These are phyloP conservation scores for Cenococcum geophilum DNA, from an alignment of 495 filamentous ascomycete species.

Conservation along the genomic window DNA sequence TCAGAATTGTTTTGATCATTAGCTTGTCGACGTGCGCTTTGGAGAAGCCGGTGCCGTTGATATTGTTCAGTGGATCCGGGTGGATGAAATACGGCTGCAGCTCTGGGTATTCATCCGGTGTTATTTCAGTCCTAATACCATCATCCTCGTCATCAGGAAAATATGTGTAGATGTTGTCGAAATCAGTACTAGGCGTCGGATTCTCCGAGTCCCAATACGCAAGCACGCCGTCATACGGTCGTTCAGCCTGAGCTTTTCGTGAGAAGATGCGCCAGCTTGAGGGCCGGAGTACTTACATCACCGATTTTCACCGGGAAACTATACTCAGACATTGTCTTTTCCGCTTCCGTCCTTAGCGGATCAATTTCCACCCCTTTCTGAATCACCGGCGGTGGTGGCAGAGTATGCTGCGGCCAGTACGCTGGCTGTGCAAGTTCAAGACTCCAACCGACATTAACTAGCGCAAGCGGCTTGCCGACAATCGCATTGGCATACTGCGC, in stretches of 20 bases:
- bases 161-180: too few species aligned
- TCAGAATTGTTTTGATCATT: slow-evolving; percentile 22
- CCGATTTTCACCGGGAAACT: slow-evolving; percentile 17
- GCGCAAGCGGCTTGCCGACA: slow-evolving; percentile 19
- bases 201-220: too few species aligned
- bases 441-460: slow-evolving; percentile 17
- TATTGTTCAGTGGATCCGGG: neutral
- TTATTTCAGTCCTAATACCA: too few species aligned
- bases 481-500: slow-evolving; percentile 1
- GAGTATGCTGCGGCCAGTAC: neutral
- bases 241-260: too few species aligned
- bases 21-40: slow-evolving; percentile 2
- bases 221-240: too few species aligned
- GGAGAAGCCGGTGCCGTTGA: too few species aligned
- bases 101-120: neutral
- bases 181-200: too few species aligned
- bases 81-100: neutral
- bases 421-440: slow-evolving; percentile 11
- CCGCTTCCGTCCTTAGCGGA: too few species aligned
- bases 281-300: too few species aligned
- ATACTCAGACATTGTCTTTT: neutral
- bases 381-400: neutral
- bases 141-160: too few species aligned
- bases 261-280: too few species aligned
- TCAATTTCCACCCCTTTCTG: too few species aligned